Evolutionary conservation across 331 rosid species (phyloP).

Genomic region (Cucumis variabilis): DNA sequence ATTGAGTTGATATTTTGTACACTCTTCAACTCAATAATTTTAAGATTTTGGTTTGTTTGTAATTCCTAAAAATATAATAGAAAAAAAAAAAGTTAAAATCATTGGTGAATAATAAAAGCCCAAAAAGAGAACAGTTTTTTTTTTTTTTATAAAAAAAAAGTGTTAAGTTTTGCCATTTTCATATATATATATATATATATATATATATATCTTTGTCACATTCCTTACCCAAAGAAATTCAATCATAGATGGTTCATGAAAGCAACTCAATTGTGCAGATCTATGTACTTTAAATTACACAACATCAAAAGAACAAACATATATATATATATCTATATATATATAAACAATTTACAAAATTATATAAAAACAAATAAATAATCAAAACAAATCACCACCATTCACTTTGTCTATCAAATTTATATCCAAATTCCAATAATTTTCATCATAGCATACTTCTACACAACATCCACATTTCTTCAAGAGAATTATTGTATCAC

Average conservation of each 20-base stretch:
- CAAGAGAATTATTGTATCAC: slow-evolving; percentile 1
- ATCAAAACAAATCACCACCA: not conserved
- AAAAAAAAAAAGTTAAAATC: not conserved
- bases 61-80: not conserved
- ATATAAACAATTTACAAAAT: not conserved
- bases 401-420: not conserved
- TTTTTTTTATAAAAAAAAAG: not conserved
- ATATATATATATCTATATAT: no score
- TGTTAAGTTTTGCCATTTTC: not conserved
- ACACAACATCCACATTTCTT: not conserved
- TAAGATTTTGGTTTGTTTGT: not conserved
- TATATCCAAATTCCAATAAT: slow-evolving; percentile 16
- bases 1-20: no score
- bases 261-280: slow-evolving; percentile 31
- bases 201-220: not conserved
- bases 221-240: slow-evolving; percentile 26
- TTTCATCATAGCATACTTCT: not conserved
- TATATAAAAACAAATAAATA: slow-evolving; percentile 13
- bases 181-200: not conserved
- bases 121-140: not conserved
- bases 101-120: not conserved
- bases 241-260: slow-evolving; percentile 30
- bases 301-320: not conserved
- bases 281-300: slow-evolving; percentile 13
- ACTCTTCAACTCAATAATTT: not conserved